Evolutionary conservation across 129 eudicot genomes (phyloP), one percentile per base, ranked within the genome.

Genomic region (Flaveria trinervia): DNA sequence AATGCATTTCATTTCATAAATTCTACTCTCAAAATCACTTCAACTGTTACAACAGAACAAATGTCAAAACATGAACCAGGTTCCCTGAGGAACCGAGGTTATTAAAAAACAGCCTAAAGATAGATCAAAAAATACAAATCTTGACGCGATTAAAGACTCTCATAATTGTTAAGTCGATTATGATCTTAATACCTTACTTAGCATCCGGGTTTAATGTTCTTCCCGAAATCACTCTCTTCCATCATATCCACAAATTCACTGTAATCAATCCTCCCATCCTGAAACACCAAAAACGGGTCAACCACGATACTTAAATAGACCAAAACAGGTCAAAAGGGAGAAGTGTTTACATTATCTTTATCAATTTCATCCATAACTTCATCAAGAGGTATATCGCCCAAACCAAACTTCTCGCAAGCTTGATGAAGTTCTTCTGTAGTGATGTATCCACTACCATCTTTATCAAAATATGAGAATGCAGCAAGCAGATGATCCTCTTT

Each of bases 401-500:
- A 64, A 30, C 69, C 69, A 8, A 64, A 64, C 2, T 64, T 64
- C 22, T 64, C 69, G 5, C 69, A 64, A 46, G 69, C 69, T 64
- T 64, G 69, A 64, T 64, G 69, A 33, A 64, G 69, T 30, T 64
- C 69, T 64, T 64, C 69, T 15, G 69, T 64, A 16, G 69, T 64
- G 46, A 64, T 64, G 69, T 64, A 64, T 64, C 69, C 69, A 64
- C 69, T 64, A 33, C 69, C 69, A 30, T 64, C 69, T 64, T 64
- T 64, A 30, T 64, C 69, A 64, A 64, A 64, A 64, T 64, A 64
- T 15, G 69, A 64, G 22, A 64, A 64, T 3, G 69, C 69, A 30
- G 69, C 69, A 64, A 64, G 69, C 13, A 64, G 23, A 64, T 64
- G 69, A 64, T 64, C 69, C 69, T 64, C 69, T 64, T 64, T 64